A percentile compares a stretch with the other conserved stretches of the same genome.
Conservation (phyloP, 192 early-diverging fungal genomes). For the Coemansia sp. region DNA sequence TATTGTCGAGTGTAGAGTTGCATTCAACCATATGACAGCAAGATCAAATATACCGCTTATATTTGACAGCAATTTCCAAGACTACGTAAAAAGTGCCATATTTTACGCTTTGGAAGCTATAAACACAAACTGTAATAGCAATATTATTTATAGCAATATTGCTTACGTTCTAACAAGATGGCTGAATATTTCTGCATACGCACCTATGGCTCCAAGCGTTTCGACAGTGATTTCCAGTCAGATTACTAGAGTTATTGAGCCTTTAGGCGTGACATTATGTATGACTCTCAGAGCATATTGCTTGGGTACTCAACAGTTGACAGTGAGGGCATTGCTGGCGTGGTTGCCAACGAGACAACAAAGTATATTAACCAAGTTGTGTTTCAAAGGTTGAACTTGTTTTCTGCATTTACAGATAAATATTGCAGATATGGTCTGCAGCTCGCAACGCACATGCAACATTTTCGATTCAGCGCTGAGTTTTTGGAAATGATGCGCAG, state of each 20-base stretch:
- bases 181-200: too few relatives aligned
- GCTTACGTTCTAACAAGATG: too few relatives aligned
- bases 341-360: background rate
- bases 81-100: background rate
- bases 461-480: too few relatives aligned
- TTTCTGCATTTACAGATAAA: too few relatives aligned
- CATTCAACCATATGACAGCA: too few relatives aligned
- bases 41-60: background rate
- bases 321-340: background rate
- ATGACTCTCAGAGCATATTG: background rate
- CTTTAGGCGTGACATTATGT: background rate
- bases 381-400: too few relatives aligned
- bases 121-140: background rate
- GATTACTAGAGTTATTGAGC: background rate
- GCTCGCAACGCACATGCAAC: too few relatives aligned
- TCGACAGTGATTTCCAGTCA: background rate
- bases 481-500: too few relatives aligned
- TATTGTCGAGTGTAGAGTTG: too few relatives aligned
- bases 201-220: too few relatives aligned
- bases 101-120: background rate
- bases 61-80: background rate
- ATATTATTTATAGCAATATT: too few relatives aligned
- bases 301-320: background rate
- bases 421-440: too few relatives aligned
- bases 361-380: background rate